These are phyloP conservation scores for Saturnispora dispora DNA, from an alignment of 805 yeast genomes.

Conservation along the genomic window DNA sequence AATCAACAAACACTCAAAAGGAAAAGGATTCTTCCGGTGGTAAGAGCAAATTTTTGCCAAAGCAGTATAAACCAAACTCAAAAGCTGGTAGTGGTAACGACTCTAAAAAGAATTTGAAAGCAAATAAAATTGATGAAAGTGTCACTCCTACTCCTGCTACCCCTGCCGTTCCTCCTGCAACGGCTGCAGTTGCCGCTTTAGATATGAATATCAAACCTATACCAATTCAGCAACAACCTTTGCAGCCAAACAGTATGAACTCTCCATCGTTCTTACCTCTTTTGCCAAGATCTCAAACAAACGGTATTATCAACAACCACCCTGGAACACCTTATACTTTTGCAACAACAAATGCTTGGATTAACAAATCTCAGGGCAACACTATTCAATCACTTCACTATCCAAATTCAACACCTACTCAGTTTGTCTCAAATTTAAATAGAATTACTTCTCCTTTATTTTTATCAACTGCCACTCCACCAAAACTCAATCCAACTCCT, in stretches of 20 bases:
- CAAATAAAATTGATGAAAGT: neutral
- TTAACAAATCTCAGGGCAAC: constrained; percentile 21
- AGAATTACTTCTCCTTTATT: constrained; percentile 58
- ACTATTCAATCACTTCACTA: constrained; percentile 50
- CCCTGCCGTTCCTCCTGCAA: no score
- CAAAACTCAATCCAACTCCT: constrained; percentile 28
- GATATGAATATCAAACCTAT: neutral
- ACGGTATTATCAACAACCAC: constrained; percentile 7
- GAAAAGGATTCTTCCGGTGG: constrained; percentile 32
- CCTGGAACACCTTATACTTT: constrained; percentile 25
- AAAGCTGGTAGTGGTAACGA: constrained; percentile 12
- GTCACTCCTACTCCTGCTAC: neutral
- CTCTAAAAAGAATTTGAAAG: neutral
- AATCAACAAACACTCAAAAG: constrained; percentile 44
- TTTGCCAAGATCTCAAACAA: constrained; percentile 29
- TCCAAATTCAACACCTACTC: constrained; percentile 62
- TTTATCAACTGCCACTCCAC: constrained; percentile 37
- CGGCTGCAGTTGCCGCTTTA: neutral
- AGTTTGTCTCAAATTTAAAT: constrained; percentile 56
- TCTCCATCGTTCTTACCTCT: constrained; percentile 35
- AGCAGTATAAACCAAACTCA: constrained; percentile 30
- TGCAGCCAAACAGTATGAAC: constrained; percentile 6
- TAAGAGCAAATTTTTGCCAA: constrained; percentile 28
- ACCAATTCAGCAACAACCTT: constrained; percentile 4
- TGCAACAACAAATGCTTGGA: constrained; percentile 23